phyloP scores from a whole-genome alignment of 2,329 filamentous ascomycete species.

The Colletotrichum orchidophilum region DNA sequence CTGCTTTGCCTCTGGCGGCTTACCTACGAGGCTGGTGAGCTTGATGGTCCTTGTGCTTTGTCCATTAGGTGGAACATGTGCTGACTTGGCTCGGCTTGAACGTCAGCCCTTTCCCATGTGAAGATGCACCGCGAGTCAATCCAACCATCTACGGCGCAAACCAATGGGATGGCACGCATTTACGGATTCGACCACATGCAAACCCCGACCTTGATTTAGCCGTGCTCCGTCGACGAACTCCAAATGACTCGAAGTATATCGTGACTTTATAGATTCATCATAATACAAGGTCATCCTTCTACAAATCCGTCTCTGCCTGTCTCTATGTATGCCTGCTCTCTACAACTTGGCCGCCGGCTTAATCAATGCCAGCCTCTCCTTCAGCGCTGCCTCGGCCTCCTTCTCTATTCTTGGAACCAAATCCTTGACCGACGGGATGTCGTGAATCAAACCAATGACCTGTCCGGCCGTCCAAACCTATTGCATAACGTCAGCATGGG shows the following conservation, averaged over 20 bases:
- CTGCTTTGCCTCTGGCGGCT: neutral
- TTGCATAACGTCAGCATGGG: neutral
- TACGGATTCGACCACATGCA: neutral
- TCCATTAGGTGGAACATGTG: conserved; percentile 12
- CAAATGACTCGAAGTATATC: neutral
- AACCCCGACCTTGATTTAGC: neutral
- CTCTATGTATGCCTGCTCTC: conserved; percentile 13
- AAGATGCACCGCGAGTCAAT: conserved; percentile 30
- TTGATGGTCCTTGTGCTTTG: neutral
- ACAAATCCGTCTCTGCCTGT: neutral
- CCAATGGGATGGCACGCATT: neutral
- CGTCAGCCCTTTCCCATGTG: conserved; percentile 26
- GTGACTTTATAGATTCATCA: neutral
- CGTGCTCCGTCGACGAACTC: neutral
- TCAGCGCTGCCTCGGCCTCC: conserved; percentile 75
- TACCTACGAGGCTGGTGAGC: neutral
- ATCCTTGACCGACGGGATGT: conserved; percentile 79
- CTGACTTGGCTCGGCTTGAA: conserved; percentile 11
- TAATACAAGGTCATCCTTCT: neutral
- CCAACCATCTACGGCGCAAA: neutral
- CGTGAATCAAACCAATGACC: conserved; percentile 89
- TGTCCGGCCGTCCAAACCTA: conserved; percentile 97
- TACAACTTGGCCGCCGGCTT: conserved; percentile 68
- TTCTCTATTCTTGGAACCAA: conserved; percentile 79
- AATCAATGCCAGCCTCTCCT: conserved; percentile 65